Evolutionary conservation across 805 yeast species (phyloP), one percentile per base, ranked within the genome.

Genomic region (Starmerella apis): DNA sequence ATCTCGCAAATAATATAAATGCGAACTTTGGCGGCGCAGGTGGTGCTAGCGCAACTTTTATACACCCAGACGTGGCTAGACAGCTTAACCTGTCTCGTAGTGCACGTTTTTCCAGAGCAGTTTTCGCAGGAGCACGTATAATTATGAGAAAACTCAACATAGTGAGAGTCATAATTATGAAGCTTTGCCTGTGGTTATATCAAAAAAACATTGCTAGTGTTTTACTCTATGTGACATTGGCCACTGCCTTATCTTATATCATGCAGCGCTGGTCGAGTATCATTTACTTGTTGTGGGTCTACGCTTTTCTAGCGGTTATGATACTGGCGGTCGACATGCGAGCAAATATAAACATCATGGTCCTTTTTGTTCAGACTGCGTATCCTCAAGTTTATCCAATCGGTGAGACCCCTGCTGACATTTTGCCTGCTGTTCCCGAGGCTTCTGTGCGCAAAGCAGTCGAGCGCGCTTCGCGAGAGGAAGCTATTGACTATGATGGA

Each of bases 141-240:
- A 6, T 31, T 14, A 11, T 31, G 16, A 8, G 35, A 9, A 27
- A 27, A 31, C 35, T 31, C 14, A 18, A 36, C 14, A 16, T 36
- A 6, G 13, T 36, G 25, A 11, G 24, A 5, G 8, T 19, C 14
- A 16, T 11, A 13, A 13, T 38, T 3, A 4, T 24, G 31, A 8
- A n/a, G 4, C 31, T 10, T 3, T 16, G 8, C 16, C 20, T 27
- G 32, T 39, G 43, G 43, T 24, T 39, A 13, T 39, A 27, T 18
- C 32, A 33, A 13, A 25, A 39, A 31, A 39, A 39, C 43, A 39
- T 39, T 39, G 22, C 43, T 5, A 25, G 24, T 28, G n/a, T 39
- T 6, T 28, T 39, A n/a, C 9, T 39, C 43, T 39, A 39, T 33
- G 19, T 33, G 9, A n/a, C n/a, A 3, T 27, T 20, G 3, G 43